A percentile compares a stretch with the other conserved stretches of the same genome.
Conservation (phyloP, 345 rosid genomes). For the Bruguiera parviflora region DNA sequence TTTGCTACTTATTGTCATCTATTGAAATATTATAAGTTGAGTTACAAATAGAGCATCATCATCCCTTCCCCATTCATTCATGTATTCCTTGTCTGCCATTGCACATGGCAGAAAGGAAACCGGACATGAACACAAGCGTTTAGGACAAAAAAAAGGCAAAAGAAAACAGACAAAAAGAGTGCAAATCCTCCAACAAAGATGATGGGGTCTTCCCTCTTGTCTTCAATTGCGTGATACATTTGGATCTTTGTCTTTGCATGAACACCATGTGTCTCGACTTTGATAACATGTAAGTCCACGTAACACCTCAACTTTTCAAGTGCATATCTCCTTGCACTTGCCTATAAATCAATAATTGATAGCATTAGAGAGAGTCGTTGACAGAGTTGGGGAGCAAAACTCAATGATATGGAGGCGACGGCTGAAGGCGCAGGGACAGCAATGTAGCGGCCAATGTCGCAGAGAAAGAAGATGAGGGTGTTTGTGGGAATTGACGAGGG, state of each 20-base stretch:
- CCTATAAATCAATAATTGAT: constrained; percentile 1
- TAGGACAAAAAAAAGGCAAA: no score
- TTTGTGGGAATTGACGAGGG: constrained; percentile 66
- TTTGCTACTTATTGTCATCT: no score
- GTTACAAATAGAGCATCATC: no score
- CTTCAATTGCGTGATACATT: constrained; percentile 9
- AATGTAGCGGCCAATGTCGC: background rate
- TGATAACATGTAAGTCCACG: constrained; percentile 9
- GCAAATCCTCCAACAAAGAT: no score
- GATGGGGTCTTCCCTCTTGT: background rate
- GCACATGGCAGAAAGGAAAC: no score
- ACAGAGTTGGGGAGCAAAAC: background rate
- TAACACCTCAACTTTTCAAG: background rate
- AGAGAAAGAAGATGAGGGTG: constrained; percentile 38
- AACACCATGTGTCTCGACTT: constrained; percentile 16
- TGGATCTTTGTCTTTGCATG: constrained; percentile 24
- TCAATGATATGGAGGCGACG: background rate
- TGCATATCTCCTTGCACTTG: background rate
- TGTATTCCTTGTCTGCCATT: no score
- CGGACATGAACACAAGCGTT: no score
- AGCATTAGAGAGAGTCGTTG: background rate
- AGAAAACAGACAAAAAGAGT: no score
- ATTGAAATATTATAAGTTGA: no score
- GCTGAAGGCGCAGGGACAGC: constrained; percentile 17
- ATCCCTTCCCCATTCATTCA: no score